Percentiles rank a stretch among this genome's conserved stretches.
phyloP scores from a whole-genome alignment of 2,329 filamentous ascomycete genomes.

The Zopfia rhizophila region DNA sequence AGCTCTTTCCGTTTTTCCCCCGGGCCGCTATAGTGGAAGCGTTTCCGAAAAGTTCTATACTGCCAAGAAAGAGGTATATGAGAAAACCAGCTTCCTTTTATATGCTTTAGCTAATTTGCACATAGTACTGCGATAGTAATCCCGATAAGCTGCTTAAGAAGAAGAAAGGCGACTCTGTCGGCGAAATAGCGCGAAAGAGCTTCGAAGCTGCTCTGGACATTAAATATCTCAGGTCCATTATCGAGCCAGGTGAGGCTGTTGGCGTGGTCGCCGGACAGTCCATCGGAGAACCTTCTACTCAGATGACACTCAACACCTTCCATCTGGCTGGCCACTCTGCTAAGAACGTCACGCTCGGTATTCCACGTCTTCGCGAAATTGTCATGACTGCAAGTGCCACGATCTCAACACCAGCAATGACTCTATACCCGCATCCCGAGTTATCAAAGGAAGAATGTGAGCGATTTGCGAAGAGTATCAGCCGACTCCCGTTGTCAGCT shows the following conservation, averaged over 20 bases:
- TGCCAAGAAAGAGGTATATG: constrained; percentile 68
- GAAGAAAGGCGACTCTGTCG: constrained; percentile 65
- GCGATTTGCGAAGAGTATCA: constrained; percentile 91
- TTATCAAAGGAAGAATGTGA: constrained; percentile 75
- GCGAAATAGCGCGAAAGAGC: constrained; percentile 67
- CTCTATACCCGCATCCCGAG: constrained; percentile 78
- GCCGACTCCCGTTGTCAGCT: constrained; percentile 82
- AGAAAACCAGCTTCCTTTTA: not conserved
- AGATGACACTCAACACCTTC: constrained; percentile 99
- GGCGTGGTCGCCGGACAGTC: constrained; percentile 97
- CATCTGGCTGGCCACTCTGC: constrained; percentile 98
- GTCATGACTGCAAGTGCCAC: constrained; percentile 94
- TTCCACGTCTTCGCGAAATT: constrained; percentile 95
- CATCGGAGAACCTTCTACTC: constrained; percentile 95
- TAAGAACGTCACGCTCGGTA: constrained; percentile 99
- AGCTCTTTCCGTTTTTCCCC: constrained; percentile 76
- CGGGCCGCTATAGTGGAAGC: constrained; percentile 81
- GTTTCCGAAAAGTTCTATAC: constrained; percentile 88
- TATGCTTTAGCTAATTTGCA: constrained; percentile 30
- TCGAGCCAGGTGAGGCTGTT: constrained; percentile 95
- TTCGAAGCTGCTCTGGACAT: constrained; percentile 87
- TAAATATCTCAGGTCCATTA: constrained; percentile 91
- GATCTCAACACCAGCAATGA: constrained; percentile 93
- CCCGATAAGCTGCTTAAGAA: constrained; percentile 68
- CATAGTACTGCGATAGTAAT: constrained; percentile 82